A percentile compares a stretch with the other conserved stretches of the same genome.
Evolutionary conservation across 805 yeast genomes (phyloP).

Genomic region (Ogataea henricii): DNA sequence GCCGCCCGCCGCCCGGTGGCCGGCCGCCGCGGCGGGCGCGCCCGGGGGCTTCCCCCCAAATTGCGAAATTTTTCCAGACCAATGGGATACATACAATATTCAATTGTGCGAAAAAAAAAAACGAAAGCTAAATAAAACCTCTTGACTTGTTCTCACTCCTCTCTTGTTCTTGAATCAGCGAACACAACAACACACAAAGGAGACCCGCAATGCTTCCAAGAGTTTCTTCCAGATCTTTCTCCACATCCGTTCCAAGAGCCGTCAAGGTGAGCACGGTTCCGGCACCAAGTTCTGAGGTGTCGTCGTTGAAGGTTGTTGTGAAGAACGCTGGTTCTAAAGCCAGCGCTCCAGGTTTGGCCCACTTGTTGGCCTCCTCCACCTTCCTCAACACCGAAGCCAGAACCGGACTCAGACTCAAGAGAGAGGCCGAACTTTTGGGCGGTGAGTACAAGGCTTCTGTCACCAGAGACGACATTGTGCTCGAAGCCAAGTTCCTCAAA

Average conservation of each 20-base stretch:
- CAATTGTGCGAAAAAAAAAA: constrained; percentile 5
- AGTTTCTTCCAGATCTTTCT: constrained; percentile 35
- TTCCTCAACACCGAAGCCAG: constrained; percentile 80
- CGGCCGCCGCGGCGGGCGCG: not conserved
- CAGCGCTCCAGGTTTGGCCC: constrained; percentile 78
- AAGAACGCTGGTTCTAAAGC: constrained; percentile 82
- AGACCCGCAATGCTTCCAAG: constrained; percentile 34
- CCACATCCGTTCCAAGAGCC: constrained; percentile 47
- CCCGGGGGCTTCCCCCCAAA: too few relatives aligned
- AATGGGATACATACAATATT: constrained; percentile 16
- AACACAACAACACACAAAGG: constrained; percentile 11
- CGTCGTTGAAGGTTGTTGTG: constrained; percentile 77
- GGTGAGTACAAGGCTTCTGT: constrained; percentile 71
- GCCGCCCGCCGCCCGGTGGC: not conserved
- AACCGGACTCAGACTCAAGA: constrained; percentile 88
- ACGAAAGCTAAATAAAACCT: not conserved
- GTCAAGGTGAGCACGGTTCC: constrained; percentile 41
- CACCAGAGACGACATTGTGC: constrained; percentile 81
- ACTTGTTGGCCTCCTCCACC: constrained; percentile 78
- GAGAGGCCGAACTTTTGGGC: constrained; percentile 94
- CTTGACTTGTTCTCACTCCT: not conserved
- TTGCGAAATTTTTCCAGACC: constrained; percentile 16
- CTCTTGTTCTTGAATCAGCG: not conserved
- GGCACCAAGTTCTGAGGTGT: constrained; percentile 60
- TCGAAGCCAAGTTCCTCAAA: constrained; percentile 80